These are phyloP conservation scores for Graphium sp. DNA, from an alignment of 2,329 filamentous ascomycete genomes.

Conservation along the genomic window DNA sequence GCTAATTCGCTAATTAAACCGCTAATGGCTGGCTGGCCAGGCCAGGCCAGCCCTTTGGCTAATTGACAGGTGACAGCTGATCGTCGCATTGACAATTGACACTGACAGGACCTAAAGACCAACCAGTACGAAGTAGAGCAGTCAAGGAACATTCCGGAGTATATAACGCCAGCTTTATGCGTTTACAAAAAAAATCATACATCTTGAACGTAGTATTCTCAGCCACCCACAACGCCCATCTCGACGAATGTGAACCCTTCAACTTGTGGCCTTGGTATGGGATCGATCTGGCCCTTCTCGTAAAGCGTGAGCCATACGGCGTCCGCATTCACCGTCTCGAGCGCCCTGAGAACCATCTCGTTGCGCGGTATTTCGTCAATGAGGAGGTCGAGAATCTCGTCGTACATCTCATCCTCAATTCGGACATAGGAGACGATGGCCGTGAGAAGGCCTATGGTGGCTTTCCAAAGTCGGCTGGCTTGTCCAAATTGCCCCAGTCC, in stretches of 20 bases:
- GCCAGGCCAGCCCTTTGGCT: too few species aligned
- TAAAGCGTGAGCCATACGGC: slow-evolving; percentile 57
- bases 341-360: slow-evolving; percentile 30
- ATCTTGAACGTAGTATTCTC: too few species aligned
- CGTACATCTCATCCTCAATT: slow-evolving; percentile 53
- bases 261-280: slow-evolving; percentile 19
- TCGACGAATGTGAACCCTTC: slow-evolving; percentile 22
- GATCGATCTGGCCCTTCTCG: slow-evolving; percentile 22
- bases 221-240: too few species aligned
- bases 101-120: too few species aligned
- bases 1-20: too few species aligned
- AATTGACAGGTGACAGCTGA: too few species aligned
- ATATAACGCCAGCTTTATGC: too few species aligned
- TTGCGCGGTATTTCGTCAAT: slow-evolving; percentile 26
- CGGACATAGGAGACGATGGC: slow-evolving; percentile 44
- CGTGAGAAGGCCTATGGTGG: slow-evolving; percentile 39
- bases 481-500: slow-evolving; percentile 43
- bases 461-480: slow-evolving; percentile 46
- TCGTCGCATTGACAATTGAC: too few species aligned
- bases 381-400: slow-evolving; percentile 51
- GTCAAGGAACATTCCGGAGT: too few species aligned
- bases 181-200: too few species aligned
- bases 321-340: slow-evolving; percentile 53
- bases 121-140: too few species aligned
- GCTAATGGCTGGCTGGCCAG: too few species aligned